Base-by-base conservation (phyloP, 768 basidiomycete genomes). In the Neoboletus brunneissimus region DNA sequence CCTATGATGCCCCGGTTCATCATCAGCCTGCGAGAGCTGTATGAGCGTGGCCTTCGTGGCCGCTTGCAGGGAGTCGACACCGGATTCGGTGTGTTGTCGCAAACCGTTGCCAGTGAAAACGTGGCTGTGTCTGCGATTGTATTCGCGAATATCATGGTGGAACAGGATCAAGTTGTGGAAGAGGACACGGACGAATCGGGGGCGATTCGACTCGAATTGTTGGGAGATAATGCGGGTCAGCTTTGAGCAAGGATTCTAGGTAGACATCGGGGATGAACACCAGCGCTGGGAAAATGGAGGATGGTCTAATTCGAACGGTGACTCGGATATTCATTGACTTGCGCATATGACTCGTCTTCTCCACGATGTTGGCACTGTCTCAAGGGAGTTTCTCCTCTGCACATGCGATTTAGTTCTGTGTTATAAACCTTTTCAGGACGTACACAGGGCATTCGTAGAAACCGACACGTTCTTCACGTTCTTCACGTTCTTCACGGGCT, bases 1-100 rank as follows among this genome's bases (percentile, higher is more conserved):
- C 29, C 52, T 29, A 23, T 56, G 2, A 38, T 51, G 1, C 55
- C 61, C 4, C 53, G 48, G n/a, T 54, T 61, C 25, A 45, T 61
- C 32, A 50, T 61, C n/a, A 45, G 48, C 13, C 15, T 62, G 23
- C 55, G 60, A 20, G 53, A 45, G n/a, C 12, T 55, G 27, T 50
- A 47, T 4, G 42, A 46, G 3, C 46, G 31, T 4, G 47, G 40
- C 4, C 4, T 22, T 4, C 27, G 8, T 20, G 15, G 9, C 0
- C 22, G 23, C 11, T 23, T 13, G 1, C 55, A 23, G 15, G 55
- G 46, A 0, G 35, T 54, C 1, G 59, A 62, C 23, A 45, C 59
- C 6, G 59, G 59, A 18, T 57, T 54, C 10, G 59, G 55, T 0
- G 32, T 48, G 3, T 63, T 43, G 1, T 43, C 42, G 22, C 42